These are phyloP conservation scores for Populus euphratica DNA, from an alignment of 345 rosid genomes.

Conservation along the genomic window DNA sequence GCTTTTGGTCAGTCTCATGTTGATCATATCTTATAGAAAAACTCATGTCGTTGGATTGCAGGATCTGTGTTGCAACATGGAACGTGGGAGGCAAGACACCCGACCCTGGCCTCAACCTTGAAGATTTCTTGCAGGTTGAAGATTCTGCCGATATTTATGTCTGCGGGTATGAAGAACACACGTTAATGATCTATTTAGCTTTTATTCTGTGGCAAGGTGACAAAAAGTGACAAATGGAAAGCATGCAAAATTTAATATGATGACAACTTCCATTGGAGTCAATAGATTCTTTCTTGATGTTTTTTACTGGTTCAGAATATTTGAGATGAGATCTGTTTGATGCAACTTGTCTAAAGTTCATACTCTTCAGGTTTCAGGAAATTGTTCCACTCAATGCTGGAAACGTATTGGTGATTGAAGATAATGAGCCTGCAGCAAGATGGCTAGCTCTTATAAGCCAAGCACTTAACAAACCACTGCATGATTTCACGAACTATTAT, in stretches of 20 bases:
- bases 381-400: conserved; percentile 96
- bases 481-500: conserved; percentile 31
- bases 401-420: conserved; percentile 80
- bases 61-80: conserved; percentile 87
- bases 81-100: conserved; percentile 94
- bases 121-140: conserved; percentile 79
- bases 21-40: conserved; percentile 1
- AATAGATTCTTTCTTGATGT: not conserved
- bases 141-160: conserved; percentile 82
- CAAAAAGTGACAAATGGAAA: not conserved
- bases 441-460: conserved; percentile 85
- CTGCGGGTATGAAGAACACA: conserved; percentile 65
- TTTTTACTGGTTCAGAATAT: not conserved
- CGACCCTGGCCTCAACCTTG: conserved; percentile 60
- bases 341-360: not conserved
- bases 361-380: conserved; percentile 77
- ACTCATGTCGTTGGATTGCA: conserved; percentile 26
- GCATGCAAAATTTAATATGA: not conserved
- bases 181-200: not conserved
- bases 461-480: conserved; percentile 60
- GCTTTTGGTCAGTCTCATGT: conserved; percentile 11
- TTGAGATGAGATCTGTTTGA: not conserved
- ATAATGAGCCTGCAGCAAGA: conserved; percentile 93
- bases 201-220: not conserved
- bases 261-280: not conserved